Evolutionary conservation across 495 filamentous ascomycete species (phyloP).

Genomic region (Aspergillus homomorphus): DNA sequence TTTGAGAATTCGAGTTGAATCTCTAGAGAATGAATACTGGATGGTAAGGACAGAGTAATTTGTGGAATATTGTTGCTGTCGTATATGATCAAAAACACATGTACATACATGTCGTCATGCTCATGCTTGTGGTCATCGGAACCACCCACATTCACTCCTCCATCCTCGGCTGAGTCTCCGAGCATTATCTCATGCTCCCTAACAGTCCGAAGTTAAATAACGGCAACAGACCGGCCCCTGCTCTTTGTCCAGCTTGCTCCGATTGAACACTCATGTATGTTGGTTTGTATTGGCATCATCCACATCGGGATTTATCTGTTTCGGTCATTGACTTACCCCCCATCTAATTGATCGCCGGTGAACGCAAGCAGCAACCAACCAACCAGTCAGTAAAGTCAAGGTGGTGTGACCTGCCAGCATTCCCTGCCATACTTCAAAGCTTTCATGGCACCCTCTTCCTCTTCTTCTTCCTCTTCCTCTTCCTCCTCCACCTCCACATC

Average conservation of each 20-base stretch:
- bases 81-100: no score
- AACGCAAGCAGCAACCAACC: conserved; percentile 24
- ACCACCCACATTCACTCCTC: neutral
- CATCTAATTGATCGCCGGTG: conserved; percentile 19
- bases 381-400: neutral
- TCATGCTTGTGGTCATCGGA: conserved; percentile 10
- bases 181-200: neutral
- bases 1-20: no score
- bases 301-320: conserved; percentile 11
- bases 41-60: no score
- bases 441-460: conserved; percentile 20
- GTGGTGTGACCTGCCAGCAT: conserved; percentile 22
- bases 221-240: neutral
- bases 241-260: neutral
- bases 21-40: no score
- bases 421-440: conserved; percentile 17
- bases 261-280: neutral
- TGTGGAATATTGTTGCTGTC: no score
- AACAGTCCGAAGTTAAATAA: neutral
- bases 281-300: neutral
- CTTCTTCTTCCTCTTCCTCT: conserved; percentile 18
- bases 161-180: conserved; percentile 1
- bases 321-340: neutral
- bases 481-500: conserved; percentile 21
- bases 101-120: conserved; percentile 18